Base-by-base conservation (phyloP, 1,284 basidiomycete genomes). In the Ustilago xerochloae region DNA sequence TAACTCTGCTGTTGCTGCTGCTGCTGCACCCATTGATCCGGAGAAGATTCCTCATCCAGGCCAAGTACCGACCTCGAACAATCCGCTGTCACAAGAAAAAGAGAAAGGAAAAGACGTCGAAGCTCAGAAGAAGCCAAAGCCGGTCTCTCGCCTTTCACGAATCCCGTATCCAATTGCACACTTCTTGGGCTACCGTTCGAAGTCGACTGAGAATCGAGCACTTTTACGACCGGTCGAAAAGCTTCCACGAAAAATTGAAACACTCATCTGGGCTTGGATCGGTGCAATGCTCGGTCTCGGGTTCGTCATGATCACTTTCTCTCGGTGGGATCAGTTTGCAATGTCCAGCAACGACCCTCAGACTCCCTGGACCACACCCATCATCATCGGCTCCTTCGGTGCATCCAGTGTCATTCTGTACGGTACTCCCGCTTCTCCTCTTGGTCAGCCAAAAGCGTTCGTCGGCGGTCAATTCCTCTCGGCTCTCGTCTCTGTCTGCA, bases 381-480 rank as follows among this genome's bases (percentile, higher is more conserved):
- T 72, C 61, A 56, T 78, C 36, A 69, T 78, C 45, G 77, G 77
- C 43, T 73, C 69, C 18, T 78, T 78, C 22, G 77, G 77, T 48
- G 77, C 77, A 35, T 69, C 67, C 6, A 63, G 65, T 39, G 72
- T 78, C 50, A 70, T 78, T 33, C 68, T 78, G 45, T 78, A 75
- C 56, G 77, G 69, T 35, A 62, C 69, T 3, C 77, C 77, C 9
- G 63, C 70, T 9, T 72, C 68, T 1, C 77, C 77, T 0, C 54
- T 78, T 10, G 66, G 65, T 26, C 77, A 78, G 49, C 77, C 77
- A 1, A 61, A 60, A 22, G 58, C 63, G 1, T 78, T 78, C 29
- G 52, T 77, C 4, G 66, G 59, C 0, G 77, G 77, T 13, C 77
- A 78, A 32, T 70, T 73, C 30, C 48, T 78, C 49, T 76, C 38